Conservation (phyloP, 257 asterid genomes). For the Nicotiana knightiana region DNA sequence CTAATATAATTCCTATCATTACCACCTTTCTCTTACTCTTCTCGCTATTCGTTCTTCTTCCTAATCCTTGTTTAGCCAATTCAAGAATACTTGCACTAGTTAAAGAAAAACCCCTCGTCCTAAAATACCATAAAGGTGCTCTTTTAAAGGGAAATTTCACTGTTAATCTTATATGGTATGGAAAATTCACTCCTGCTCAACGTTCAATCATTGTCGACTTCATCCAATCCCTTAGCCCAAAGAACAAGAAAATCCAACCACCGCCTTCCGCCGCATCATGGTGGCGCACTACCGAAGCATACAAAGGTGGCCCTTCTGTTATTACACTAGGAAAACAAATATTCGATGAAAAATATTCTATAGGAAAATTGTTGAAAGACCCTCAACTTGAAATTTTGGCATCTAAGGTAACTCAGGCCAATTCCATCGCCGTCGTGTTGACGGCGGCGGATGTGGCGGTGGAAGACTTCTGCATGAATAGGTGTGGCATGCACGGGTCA, state of each 20-base stretch:
- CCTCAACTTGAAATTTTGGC: constrained; percentile 26
- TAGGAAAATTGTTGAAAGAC: constrained; percentile 28
- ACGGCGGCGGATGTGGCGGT: constrained; percentile 37
- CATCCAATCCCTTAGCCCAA: constrained; percentile 26
- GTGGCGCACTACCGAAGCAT: constrained; percentile 41
- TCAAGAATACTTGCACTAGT: constrained; percentile 24
- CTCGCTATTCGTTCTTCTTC: background rate
- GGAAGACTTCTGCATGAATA: constrained; percentile 40
- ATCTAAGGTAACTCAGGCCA: constrained; percentile 4
- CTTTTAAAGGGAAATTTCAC: constrained; percentile 34
- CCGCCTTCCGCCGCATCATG: constrained; percentile 29
- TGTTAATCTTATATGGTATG: constrained; percentile 43
- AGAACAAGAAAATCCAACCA: background rate
- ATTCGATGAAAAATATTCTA: constrained; percentile 15
- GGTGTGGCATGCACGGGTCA: constrained; percentile 46
- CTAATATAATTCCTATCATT: background rate
- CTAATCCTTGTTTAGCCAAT: background rate
- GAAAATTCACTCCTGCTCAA: constrained; percentile 30
- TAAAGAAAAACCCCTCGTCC: constrained; percentile 27
- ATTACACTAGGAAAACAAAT: constrained; percentile 21
- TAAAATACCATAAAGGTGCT: constrained; percentile 33
- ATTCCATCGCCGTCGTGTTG: constrained; percentile 30
- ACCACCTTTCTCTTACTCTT: background rate
- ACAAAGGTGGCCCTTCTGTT: constrained; percentile 21
- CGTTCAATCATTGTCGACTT: constrained; percentile 34